Base-by-base conservation (phyloP, 306 rosid genomes). In the Pyrus betulifolia region DNA sequence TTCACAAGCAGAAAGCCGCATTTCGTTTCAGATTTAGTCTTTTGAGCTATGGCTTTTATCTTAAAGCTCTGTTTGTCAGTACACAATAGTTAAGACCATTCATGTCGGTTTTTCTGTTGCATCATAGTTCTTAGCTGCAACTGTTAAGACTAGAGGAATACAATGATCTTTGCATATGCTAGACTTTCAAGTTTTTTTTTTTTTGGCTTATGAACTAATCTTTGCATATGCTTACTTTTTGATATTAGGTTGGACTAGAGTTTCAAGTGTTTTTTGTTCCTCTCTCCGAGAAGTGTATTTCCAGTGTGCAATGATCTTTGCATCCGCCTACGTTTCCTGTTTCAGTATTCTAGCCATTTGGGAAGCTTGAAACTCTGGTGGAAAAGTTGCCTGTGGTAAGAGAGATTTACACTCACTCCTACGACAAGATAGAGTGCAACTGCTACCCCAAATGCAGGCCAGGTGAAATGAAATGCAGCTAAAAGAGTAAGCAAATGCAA, bases 371-470 rank as follows among this genome's bases (percentile, higher is more conserved):
- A 73, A 31, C 69, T 73, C n/a, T 21, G 31, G 58, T 58, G 77
- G 42, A 67, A 15, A n/a, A 73, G 98, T 58, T 94, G 78, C 63
- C 95, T 83, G 66, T 91, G 97, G 31, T 78, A 93, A 55, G 98
- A 94, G 0, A 89, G 82, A 8, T 94, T 95, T 31, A 90, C 85
- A 0, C 96, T 96, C 9, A 95, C 87, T 25, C 97, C 96, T 2
- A 94, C 86, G 23, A 86, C 78, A 42, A 85, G 49, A 76, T 91
- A 94, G 18, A 91, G 82, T 0, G 83, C 81, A 30, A 89, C 31
- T 21, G 91, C 91, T 17, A 85, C 87, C 84, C 87, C 90, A 74
- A 94, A 79, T 30, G 93, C 91, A n/a, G 69, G 35, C 91, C 88
- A 91, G 77, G 67, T 89, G 93, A 86, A 83, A 3, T 85, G 84